Base-by-base conservation (phyloP, 768 basidiomycete genomes). In the Trametopsis cervina region DNA sequence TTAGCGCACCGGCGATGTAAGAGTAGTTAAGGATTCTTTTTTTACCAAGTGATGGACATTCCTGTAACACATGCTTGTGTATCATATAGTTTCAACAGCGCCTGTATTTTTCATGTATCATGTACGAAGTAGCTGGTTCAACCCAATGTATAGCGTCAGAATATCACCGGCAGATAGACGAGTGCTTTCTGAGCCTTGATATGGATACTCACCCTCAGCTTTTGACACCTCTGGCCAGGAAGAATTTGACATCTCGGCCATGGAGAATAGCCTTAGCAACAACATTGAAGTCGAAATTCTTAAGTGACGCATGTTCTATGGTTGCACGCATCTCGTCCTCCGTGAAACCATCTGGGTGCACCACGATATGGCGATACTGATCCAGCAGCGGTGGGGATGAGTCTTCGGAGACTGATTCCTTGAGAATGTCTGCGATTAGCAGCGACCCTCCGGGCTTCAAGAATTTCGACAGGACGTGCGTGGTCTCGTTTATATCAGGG, bases 391-490 rank as follows among this genome's bases (percentile, higher is more conserved):
- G n/a, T 4, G 25, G 22, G 17, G 42, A 2, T 4, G 13, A 23
- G 40, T 56, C 54, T 55, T 46, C 54, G 53, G 46, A 57, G 5
- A 4, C 13, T 6, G 6, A 25, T 39, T 62, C 61, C 43, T 64
- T 66, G 21, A 71, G 57, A 29, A 79, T 54, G 52, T 88, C 86
- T 3, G 71, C 63, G 11, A 88, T 75, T 36, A 87, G 65, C 0
- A 89, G 66, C 23, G 65, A 61, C 0, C 82, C 86, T 2, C 76
- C 73, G 0, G 80, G 79, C 50, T 78, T 83, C 52, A 89, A 66
- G 59, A 79, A 78, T 37, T 62, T 65, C 2, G 65, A 69, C 20
- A 89, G 70, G 1, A 64, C 63, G 17, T 64, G 65, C 6, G 85
- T 87, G 25, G 73, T 73, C 13, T 63, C 61, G 4, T 67, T 63